These are phyloP conservation scores for Arctostaphylos glauca DNA, from an alignment of 148 eudicot genomes.

Conservation along the genomic window DNA sequence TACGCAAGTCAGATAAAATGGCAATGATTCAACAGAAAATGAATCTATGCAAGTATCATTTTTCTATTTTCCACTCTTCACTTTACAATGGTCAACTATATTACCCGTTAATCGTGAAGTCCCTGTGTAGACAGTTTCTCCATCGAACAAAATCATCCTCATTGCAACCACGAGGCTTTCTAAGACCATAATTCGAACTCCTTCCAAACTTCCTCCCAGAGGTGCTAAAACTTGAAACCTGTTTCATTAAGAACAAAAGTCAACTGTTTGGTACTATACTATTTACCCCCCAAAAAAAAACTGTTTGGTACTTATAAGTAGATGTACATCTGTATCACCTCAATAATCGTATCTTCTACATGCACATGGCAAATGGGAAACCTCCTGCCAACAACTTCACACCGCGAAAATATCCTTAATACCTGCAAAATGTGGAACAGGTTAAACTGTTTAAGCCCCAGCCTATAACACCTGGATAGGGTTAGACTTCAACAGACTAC, in stretches of 20 bases:
- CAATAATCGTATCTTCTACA: constrained; percentile 46
- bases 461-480: background rate
- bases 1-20: background rate
- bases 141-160: constrained; percentile 70
- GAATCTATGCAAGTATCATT: background rate
- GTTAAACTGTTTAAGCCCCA: background rate
- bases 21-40: background rate
- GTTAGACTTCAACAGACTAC: too few species aligned
- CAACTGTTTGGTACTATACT: background rate
- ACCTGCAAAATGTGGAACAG: constrained; percentile 39
- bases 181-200: constrained; percentile 27
- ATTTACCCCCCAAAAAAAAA: too few species aligned
- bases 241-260: constrained; percentile 8
- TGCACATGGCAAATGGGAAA: constrained; percentile 86
- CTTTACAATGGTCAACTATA: constrained; percentile 34
- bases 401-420: constrained; percentile 38
- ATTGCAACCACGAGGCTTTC: constrained; percentile 39
- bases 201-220: constrained; percentile 30
- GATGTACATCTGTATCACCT: constrained; percentile 29
- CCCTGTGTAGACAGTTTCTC: constrained; percentile 76
- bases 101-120: constrained; percentile 95
- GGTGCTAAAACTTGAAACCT: constrained; percentile 92
- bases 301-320: background rate
- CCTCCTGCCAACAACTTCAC: constrained; percentile 62
- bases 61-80: background rate